phyloP scores from a whole-genome alignment of 2,329 filamentous ascomycete genomes.

The Didymella glomerata region DNA sequence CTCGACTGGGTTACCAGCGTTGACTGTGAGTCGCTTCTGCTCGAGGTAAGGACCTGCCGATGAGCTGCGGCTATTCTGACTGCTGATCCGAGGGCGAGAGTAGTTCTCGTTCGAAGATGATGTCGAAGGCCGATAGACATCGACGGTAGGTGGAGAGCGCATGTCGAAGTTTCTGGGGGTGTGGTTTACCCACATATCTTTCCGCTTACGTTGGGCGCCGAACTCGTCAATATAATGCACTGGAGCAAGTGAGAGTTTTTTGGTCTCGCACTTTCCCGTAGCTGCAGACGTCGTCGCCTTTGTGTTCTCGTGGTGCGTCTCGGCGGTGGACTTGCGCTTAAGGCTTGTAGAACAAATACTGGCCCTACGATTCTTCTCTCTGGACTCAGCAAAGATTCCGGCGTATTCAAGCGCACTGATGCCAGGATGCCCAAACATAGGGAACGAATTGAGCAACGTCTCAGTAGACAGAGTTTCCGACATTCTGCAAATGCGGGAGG shows the following conservation, averaged over 20 bases:
- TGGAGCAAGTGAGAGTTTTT: constrained; percentile 21
- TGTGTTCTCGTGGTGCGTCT: constrained; percentile 32
- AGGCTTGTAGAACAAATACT: constrained; percentile 30
- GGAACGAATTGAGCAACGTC: constrained; percentile 34
- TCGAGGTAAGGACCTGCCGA: constrained; percentile 22
- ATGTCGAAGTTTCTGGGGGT: constrained; percentile 45
- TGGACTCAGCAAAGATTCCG: constrained; percentile 27
- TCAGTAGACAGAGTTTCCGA: constrained; percentile 31
- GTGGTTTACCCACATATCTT: constrained; percentile 47
- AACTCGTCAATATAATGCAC: constrained; percentile 34
- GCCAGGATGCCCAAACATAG: constrained; percentile 47
- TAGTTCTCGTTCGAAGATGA: constrained; percentile 33
- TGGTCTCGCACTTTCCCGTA: constrained; percentile 21
- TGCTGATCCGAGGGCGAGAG: constrained; percentile 31
- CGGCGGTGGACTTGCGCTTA: constrained; percentile 32
- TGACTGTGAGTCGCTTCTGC: constrained; percentile 21
- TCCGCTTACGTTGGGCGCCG: constrained; percentile 35
- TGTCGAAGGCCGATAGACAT: constrained; percentile 29
- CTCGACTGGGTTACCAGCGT: constrained; percentile 26
- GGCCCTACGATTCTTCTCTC: constrained; percentile 26
- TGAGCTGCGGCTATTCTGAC: constrained; percentile 22
- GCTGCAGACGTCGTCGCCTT: constrained; percentile 26
- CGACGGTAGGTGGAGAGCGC: constrained; percentile 26
- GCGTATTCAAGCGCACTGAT: constrained; percentile 47
- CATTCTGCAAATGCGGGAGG: constrained; percentile 26